phyloP scores from a whole-genome alignment of 1,284 basidiomycete genomes.

The Tilletiopsis washingtonensis region DNA sequence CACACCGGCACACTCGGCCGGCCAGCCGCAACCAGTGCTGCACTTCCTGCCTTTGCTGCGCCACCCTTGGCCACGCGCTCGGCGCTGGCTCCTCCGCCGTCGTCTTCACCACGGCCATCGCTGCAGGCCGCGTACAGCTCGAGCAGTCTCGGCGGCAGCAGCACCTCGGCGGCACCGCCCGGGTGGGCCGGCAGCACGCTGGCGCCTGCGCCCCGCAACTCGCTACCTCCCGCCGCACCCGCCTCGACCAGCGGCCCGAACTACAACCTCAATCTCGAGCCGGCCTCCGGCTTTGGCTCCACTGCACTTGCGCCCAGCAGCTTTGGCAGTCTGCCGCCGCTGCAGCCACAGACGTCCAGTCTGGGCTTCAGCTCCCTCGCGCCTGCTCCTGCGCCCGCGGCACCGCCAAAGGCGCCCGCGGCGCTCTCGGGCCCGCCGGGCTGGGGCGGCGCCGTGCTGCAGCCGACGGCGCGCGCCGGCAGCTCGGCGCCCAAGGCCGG shows the following conservation, averaged over 20 bases:
- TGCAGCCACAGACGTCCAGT: background rate
- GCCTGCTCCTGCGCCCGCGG: background rate
- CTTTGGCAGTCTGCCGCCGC: conserved; percentile 3
- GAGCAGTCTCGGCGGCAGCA: background rate
- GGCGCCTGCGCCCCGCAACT: conserved; percentile 10
- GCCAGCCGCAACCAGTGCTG: background rate
- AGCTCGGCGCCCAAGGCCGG: background rate
- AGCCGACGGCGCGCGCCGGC: conserved; percentile 14
- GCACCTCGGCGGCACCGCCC: conserved; percentile 8
- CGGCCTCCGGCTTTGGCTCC: conserved; percentile 9
- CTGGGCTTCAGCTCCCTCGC: conserved; percentile 9
- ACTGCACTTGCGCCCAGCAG: background rate
- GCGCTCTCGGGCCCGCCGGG: conserved; percentile 8
- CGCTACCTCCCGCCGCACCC: background rate
- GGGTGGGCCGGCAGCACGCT: conserved; percentile 16
- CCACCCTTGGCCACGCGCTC: background rate
- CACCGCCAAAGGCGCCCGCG: conserved; percentile 1
- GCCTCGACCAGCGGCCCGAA: conserved; percentile 18
- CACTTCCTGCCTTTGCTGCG: too few species aligned
- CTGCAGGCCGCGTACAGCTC: too few species aligned
- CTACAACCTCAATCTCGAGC: conserved; percentile 28
- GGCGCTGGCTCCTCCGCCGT: background rate
- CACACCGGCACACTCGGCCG: background rate
- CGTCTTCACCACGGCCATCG: background rate
- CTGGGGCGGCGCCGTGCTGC: conserved; percentile 19